Evolutionary conservation across 2,329 filamentous ascomycete genomes (phyloP).

Genomic region (Pezizomycotina sp.): DNA sequence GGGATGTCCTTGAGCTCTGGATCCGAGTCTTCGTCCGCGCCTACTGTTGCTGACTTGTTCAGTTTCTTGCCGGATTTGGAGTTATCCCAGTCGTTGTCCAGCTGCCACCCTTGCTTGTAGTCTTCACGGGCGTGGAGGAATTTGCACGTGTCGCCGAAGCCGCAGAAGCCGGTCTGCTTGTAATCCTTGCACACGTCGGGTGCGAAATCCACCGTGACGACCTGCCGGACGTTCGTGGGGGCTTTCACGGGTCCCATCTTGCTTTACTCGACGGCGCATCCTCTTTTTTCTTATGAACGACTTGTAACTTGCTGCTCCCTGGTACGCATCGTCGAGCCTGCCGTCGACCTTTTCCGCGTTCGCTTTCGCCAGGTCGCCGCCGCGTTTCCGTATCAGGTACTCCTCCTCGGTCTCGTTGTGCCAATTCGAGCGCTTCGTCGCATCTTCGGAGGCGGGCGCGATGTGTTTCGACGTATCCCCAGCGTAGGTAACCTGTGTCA

Average conservation of each 20-base stretch:
- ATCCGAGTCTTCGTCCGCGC: slow-evolving; percentile 45
- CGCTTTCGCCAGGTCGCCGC: slow-evolving; percentile 21
- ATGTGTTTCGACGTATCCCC: slow-evolving; percentile 41
- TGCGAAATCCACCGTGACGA: slow-evolving; percentile 78
- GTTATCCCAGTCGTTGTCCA: slow-evolving; percentile 87
- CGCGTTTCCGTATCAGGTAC: slow-evolving; percentile 18
- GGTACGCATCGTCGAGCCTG: slow-evolving; percentile 51
- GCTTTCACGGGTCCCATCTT: slow-evolving; percentile 75
- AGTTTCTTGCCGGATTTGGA: slow-evolving; percentile 51
- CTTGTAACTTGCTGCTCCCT: slow-evolving; percentile 53
- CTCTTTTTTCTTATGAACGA: slow-evolving; percentile 69
- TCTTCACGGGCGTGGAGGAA: slow-evolving; percentile 61
- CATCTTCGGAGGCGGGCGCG: slow-evolving; percentile 59
- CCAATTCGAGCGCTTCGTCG: slow-evolving; percentile 80
- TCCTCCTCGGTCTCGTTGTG: slow-evolving; percentile 55
- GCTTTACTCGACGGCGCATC: slow-evolving; percentile 43
- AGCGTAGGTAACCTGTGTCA: slow-evolving; percentile 7
- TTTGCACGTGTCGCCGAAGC: slow-evolving; percentile 67
- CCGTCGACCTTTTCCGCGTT: slow-evolving; percentile 27
- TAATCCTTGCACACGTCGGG: slow-evolving; percentile 94
- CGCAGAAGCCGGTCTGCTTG: slow-evolving; percentile 58
- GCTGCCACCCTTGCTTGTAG: slow-evolving; percentile 84
- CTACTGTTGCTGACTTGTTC: slow-evolving; percentile 31
- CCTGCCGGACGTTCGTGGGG: slow-evolving; percentile 73
- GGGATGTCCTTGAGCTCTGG: slow-evolving; percentile 68